These are phyloP conservation scores for Avena atlantica DNA, from an alignment of 176 grass and related monocot species.

Conservation along the genomic window DNA sequence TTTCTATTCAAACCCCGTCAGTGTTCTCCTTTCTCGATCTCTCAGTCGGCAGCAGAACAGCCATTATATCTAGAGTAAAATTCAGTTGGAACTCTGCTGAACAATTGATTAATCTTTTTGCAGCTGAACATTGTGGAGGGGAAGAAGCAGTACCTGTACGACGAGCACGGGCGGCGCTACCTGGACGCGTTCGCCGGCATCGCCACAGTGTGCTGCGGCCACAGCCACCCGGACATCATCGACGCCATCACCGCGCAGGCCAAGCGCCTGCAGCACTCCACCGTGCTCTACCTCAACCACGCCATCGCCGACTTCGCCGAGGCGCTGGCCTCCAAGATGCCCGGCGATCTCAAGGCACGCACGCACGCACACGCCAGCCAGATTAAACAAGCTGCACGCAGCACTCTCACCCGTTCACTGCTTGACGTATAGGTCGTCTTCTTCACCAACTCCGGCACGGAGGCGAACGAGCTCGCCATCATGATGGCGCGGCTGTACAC, in stretches of 20 bases:
- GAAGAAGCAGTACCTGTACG: constrained; percentile 95
- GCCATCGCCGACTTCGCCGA: constrained; percentile 85
- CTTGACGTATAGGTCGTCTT: constrained; percentile 64
- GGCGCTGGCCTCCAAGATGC: constrained; percentile 85
- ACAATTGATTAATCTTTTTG: not conserved
- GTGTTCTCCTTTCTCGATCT: not conserved
- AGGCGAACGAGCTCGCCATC: constrained; percentile 95
- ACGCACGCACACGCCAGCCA: not conserved
- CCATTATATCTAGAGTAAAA: not conserved
- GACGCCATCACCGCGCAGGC: constrained; percentile 75
- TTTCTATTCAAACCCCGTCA: constrained; percentile 85
- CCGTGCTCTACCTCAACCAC: constrained; percentile 92
- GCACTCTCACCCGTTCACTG: not conserved
- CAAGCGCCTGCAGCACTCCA: constrained; percentile 77
- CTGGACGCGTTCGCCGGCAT: constrained; percentile 96
- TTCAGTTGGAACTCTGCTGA: not conserved
- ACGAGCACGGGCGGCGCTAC: constrained; percentile 79
- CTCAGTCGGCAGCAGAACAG: not conserved
- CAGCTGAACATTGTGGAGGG: constrained; percentile 97
- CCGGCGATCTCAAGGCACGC: constrained; percentile 81
- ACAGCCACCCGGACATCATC: constrained; percentile 85
- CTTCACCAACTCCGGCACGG: constrained; percentile 99
- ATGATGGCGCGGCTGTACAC: constrained; percentile 92
- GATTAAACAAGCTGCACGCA: not conserved
- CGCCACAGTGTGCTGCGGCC: constrained; percentile 89